Base-by-base conservation (phyloP, 2,329 filamentous ascomycete genomes). In the Paracorniculantispora psalliotae region DNA sequence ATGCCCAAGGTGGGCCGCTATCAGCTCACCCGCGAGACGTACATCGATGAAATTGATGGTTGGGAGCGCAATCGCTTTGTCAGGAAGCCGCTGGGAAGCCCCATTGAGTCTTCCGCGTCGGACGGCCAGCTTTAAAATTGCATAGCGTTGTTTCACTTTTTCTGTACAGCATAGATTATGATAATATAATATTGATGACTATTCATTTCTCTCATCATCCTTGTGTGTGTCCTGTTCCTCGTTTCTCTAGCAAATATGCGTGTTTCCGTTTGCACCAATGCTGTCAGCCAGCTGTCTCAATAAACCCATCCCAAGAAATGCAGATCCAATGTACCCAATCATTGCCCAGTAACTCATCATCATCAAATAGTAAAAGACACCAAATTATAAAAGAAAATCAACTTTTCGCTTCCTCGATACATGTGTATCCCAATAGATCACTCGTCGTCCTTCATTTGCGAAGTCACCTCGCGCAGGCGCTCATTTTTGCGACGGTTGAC, bases 21-120 rank as follows among this genome's bases (percentile, higher is more conserved):
- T 65, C 76, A 82, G 64, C 74, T 89, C 10, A 76, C 83, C 2
- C 77, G 80, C 59, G 80, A 85, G 69, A 76, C 73, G 0, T 68
- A 78, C 2, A 69, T 87, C 8, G 81, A 84, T 61, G 77, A 77
- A 0, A 77, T 82, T 44, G 85, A 88, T 67, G 84, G 85, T 1
- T 88, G 85, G 85, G 83, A 84, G 64, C 74, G 81, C 33, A 82
- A 74, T 57, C 75, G 81, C 2, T 86, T 86, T 65, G 70, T 75
- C 2, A 75, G 68, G 59, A 68, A 74, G 61, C 79, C 81, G 5
- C 58, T 67, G 33, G 62, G 59, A 4, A 51, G 9, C 19, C 47
- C 19, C 2, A 15, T 35, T 9, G 47, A 58, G 19, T 13, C 21
- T 1, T 7, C 17, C 13, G 25, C 30, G 17, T 23, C n/a, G 1